These are phyloP conservation scores for Botrytis fragariae DNA, from an alignment of 2,329 filamentous ascomycete genomes.

Conservation along the genomic window DNA sequence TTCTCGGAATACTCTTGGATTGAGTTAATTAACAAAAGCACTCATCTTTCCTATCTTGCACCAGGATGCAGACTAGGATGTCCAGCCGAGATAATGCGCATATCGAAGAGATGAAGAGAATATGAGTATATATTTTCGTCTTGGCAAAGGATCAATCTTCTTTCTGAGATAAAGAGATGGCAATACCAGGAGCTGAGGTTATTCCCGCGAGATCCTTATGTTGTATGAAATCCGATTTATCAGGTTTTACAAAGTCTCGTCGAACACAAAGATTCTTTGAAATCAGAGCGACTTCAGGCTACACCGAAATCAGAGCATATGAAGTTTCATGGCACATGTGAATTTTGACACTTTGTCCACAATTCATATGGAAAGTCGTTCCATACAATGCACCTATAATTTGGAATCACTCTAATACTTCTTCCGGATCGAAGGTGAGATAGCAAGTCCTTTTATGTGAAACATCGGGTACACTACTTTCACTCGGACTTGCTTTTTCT, in stretches of 20 bases:
- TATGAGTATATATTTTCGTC: slow-evolving; percentile 4
- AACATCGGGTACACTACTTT: not conserved
- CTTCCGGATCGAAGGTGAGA: not conserved
- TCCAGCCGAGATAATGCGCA: not conserved
- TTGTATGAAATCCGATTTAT: not conserved
- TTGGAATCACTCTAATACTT: not conserved
- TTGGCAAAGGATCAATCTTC: not conserved
- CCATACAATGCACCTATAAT: not conserved
- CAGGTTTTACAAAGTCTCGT: not conserved
- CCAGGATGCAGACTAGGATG: not conserved
- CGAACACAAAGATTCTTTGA: not conserved
- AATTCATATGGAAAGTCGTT: not conserved
- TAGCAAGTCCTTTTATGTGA: not conserved
- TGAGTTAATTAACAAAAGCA: not conserved
- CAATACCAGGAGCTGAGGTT: not conserved
- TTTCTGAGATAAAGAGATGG: not conserved
- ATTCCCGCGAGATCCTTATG: not conserved
- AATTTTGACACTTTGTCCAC: not conserved
- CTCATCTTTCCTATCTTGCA: not conserved
- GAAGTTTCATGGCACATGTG: not conserved
- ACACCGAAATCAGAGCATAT: not conserved
- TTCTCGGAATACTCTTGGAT: not conserved
- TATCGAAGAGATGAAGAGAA: not conserved
- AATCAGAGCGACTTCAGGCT: not conserved
- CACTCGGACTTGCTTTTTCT: not conserved